Percentiles rank a stretch among this genome's conserved stretches.
These are phyloP conservation scores for Poteriospumella lacustris DNA, from an alignment of 108 stramenopile species.

Conservation along the genomic window DNA sequence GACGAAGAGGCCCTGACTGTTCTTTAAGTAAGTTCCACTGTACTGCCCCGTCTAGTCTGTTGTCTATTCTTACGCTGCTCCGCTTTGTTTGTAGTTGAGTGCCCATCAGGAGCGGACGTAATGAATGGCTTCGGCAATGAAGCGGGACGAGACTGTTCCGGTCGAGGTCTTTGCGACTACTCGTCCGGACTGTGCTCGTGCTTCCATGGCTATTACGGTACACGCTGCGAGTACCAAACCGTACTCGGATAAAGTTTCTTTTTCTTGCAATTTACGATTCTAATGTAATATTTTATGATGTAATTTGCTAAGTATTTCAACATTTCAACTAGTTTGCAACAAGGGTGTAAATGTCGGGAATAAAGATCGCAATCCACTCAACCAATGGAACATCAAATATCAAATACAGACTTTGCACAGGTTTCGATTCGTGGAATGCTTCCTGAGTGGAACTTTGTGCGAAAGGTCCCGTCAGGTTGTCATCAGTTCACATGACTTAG, in stretches of 20 bases:
- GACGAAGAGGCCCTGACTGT: constrained; percentile 77
- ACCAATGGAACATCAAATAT: too few relatives aligned
- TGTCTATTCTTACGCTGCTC: background rate
- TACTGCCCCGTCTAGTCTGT: background rate
- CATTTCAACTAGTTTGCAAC: too few relatives aligned
- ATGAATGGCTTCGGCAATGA: constrained; percentile 57
- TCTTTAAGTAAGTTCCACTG: constrained; percentile 28
- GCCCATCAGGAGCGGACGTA: constrained; percentile 66
- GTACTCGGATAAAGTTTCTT: constrained; percentile 34
- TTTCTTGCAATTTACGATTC: too few relatives aligned
- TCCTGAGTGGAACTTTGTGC: too few relatives aligned
- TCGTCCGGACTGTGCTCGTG: constrained; percentile 61
- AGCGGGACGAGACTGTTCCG: constrained; percentile 72
- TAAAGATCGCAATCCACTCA: too few relatives aligned
- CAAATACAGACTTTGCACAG: too few relatives aligned
- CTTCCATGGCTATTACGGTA: constrained; percentile 70
- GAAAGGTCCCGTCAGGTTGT: too few relatives aligned
- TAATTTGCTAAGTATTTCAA: too few relatives aligned
- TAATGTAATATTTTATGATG: too few relatives aligned
- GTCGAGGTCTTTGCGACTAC: constrained; percentile 71
- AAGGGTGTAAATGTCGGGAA: too few relatives aligned
- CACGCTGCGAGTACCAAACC: constrained; percentile 69
- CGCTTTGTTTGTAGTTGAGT: constrained; percentile 50
- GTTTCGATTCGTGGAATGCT: too few relatives aligned
- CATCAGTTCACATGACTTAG: too few relatives aligned